These are phyloP conservation scores for Lipomyces mesembrius DNA, from an alignment of 805 yeast genomes.

Conservation along the genomic window DNA sequence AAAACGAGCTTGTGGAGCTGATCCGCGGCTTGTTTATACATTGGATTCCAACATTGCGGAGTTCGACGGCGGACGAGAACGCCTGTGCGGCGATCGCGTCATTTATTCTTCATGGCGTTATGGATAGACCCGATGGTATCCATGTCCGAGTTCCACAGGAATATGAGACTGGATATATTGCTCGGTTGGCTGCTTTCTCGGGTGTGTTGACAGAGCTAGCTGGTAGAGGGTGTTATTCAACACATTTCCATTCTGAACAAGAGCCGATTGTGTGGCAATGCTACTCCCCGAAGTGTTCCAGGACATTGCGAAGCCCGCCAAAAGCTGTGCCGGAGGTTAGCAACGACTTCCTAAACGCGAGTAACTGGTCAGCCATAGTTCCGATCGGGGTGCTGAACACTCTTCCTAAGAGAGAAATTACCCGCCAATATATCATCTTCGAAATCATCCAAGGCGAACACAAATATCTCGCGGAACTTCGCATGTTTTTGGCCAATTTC, in stretches of 20 bases:
- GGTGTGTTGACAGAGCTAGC: constrained; percentile 47
- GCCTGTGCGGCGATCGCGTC: constrained; percentile 42
- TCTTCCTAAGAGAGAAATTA: constrained; percentile 51
- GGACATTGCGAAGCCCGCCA: constrained; percentile 36
- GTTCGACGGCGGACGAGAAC: constrained; percentile 43
- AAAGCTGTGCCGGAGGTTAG: not conserved
- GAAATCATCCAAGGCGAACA: constrained; percentile 76
- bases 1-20: constrained; percentile 32
- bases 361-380: constrained; percentile 29
- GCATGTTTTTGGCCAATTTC: constrained; percentile 63
- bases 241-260: constrained; percentile 21
- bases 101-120: constrained; percentile 38
- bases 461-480: constrained; percentile 67
- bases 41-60: constrained; percentile 42
- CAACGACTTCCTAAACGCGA: constrained; percentile 34
- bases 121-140: constrained; percentile 20
- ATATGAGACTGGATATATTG: constrained; percentile 18
- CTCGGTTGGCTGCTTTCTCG: constrained; percentile 23
- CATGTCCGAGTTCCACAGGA: constrained; percentile 23
- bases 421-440: constrained; percentile 73
- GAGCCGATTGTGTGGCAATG: constrained; percentile 37
- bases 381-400: constrained; percentile 21
- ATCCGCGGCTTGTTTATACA: constrained; percentile 40
- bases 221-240: constrained; percentile 47
- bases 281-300: constrained; percentile 42